phyloP scores from a whole-genome alignment of 164 flowering plant genomes.

The grape (Vitis vinifera) region DNA sequence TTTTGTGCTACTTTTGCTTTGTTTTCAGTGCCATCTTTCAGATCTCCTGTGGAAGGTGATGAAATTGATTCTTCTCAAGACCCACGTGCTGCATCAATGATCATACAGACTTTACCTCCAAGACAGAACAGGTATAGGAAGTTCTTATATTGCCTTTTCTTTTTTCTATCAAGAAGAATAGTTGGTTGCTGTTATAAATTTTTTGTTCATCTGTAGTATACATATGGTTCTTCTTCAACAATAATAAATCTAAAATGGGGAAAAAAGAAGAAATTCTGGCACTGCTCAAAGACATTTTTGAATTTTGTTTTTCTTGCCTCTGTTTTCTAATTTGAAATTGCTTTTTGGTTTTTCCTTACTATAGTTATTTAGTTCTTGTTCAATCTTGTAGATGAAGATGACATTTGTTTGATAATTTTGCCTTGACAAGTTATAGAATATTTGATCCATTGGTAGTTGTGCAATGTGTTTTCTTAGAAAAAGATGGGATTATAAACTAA shows the following conservation, averaged over 20 bases:
- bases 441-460: too few relatives aligned
- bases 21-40: constrained; percentile 45
- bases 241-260: not conserved
- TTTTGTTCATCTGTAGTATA: not conserved
- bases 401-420: too few relatives aligned
- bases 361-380: too few relatives aligned
- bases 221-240: not conserved
- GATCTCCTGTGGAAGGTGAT: constrained; percentile 46
- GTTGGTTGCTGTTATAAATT: not conserved
- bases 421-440: too few relatives aligned
- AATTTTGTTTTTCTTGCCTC: too few relatives aligned
- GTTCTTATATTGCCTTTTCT: not conserved
- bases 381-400: too few relatives aligned
- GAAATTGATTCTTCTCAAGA: constrained; percentile 53
- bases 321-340: too few relatives aligned
- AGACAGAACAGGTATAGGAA: constrained; percentile 59
- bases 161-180: not conserved
- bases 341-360: too few relatives aligned
- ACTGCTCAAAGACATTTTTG: too few relatives aligned
- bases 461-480: too few relatives aligned
- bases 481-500: too few relatives aligned
- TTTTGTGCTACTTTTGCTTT: not conserved
- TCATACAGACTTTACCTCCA: constrained; percentile 36
- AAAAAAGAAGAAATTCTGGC: not conserved
- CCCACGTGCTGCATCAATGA: constrained; percentile 23